phyloP scores from a whole-genome alignment of 768 basidiomycete species.

The Suillus weaverae region DNA sequence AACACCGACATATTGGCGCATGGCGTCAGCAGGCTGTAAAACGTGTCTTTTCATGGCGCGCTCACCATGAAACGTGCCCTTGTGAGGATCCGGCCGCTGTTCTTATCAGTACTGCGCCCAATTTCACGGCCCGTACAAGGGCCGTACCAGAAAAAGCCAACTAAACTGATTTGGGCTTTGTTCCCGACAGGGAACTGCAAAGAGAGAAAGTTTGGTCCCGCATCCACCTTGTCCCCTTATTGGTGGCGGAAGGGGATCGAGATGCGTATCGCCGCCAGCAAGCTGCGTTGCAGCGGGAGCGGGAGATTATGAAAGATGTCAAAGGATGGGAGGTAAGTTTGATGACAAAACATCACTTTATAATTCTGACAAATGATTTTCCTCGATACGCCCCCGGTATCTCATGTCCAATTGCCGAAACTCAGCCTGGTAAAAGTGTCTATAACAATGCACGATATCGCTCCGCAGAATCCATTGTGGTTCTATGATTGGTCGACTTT shows the following conservation, averaged over 20 bases:
- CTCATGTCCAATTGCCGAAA: conserved; percentile 16
- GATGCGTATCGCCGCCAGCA: conserved; percentile 80
- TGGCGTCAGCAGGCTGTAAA: conserved; percentile 60
- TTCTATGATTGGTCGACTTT: conserved; percentile 44
- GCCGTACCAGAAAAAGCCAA: conserved; percentile 42
- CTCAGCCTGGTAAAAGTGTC: conserved; percentile 79
- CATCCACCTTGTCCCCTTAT: conserved; percentile 88
- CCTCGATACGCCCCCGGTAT: conserved; percentile 21
- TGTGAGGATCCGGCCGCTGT: conserved; percentile 43
- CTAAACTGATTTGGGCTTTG: conserved; percentile 44
- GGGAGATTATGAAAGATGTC: conserved; percentile 94
- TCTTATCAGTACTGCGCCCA: conserved; percentile 44
- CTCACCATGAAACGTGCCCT: conserved; percentile 70
- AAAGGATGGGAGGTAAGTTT: conserved; percentile 87
- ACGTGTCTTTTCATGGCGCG: conserved; percentile 61
- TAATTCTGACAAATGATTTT: conserved; percentile 21
- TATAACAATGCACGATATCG: conserved; percentile 81
- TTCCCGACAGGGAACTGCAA: conserved; percentile 76
- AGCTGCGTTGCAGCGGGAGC: conserved; percentile 77
- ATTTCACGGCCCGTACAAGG: conserved; percentile 43
- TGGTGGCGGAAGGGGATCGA: conserved; percentile 93
- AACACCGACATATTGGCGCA: conserved; percentile 19
- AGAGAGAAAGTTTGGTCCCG: conserved; percentile 95
- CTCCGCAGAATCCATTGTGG: conserved; percentile 54
- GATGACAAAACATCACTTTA: conserved; percentile 17